Evolutionary conservation across 1,284 basidiomycete genomes (phyloP), one percentile per base, ranked within the genome.

Genomic region (Puccinia polysora): DNA sequence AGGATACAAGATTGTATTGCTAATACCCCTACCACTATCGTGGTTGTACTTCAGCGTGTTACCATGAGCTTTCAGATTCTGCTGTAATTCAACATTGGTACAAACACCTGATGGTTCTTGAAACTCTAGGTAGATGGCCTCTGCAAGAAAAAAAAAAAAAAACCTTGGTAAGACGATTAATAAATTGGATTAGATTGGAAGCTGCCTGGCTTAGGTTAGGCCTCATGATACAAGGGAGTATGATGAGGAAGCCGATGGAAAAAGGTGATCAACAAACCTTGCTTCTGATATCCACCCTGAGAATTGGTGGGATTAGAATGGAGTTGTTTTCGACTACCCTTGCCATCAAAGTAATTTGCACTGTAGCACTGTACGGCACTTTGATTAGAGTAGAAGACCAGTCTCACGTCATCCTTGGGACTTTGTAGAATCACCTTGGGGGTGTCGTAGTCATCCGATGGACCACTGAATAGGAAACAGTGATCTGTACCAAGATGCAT

Each of bases 111-210:
- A 59, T 30, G 67, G 56, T 15, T 52, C 55, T 50, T 70, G 67
- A 70, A 70, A 70, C 49, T 70, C 67, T 7, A 70, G 32, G 40
- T 60, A 70, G 43, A 70, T 47, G 4, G 67, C 56, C 50, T 59
- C 67, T 70, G 23, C 23, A 45, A 49, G 30, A 20, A 60, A 23
- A 28, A 8, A 23, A 63, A 25, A 25, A 30, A 23, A 28, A 15
- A 1, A 62, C n/a, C 10, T 55, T 65, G 10, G 34, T 20, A 4
- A 23, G 30, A 56, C 25, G n/a, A 36, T 36, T 56, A 10, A n/a
- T 14, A 36, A 56, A 56, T 10, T 12, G 34, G n/a, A 30, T 34
- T 32, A 10, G 20, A 30, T 55, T 28, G 28, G 10, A 52, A 52
- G 14, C 14, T 52, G 14, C 28, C 7, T 20, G 28, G 8, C 5